Conservation (phyloP, 2,329 filamentous ascomycete genomes). For the Fusarium graminum region DNA sequence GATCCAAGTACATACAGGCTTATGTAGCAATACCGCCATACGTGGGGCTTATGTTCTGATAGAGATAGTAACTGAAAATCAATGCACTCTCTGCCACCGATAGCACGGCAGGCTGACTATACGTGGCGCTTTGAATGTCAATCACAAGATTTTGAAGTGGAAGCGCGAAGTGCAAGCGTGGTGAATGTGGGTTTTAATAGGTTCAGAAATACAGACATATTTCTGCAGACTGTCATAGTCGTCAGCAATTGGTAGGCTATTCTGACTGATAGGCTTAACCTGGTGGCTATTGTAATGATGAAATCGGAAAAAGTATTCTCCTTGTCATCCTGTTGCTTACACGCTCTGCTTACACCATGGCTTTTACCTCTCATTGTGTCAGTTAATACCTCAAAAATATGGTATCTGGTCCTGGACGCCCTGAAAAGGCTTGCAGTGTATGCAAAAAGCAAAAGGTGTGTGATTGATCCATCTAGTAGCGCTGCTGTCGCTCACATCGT, state of each 20-base stretch:
- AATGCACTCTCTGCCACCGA: no score
- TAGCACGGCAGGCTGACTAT: no score
- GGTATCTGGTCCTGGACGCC: slow-evolving; percentile 14
- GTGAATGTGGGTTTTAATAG: no score
- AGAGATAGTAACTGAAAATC: no score
- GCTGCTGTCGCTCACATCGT: not conserved
- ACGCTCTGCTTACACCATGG: not conserved
- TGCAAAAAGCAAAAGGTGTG: slow-evolving; percentile 42
- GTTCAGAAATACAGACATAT: not conserved
- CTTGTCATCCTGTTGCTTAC: not conserved
- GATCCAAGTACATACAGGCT: no score
- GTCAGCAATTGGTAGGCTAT: not conserved
- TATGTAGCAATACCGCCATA: no score
- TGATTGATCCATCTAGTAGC: fast-evolving
- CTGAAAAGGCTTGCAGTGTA: slow-evolving; percentile 30
- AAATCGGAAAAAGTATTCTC: not conserved
- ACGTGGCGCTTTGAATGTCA: no score
- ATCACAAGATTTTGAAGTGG: no score
- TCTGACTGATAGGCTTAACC: no score
- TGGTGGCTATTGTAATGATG: no score
- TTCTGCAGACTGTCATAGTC: not conserved
- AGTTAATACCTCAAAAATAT: not conserved
- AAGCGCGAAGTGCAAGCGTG: no score
- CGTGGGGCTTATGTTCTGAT: no score
- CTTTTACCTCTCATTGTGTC: not conserved